Evolutionary conservation across 2,329 filamentous ascomycete genomes (phyloP).

Genomic region (Epichloe brachyelytri): DNA sequence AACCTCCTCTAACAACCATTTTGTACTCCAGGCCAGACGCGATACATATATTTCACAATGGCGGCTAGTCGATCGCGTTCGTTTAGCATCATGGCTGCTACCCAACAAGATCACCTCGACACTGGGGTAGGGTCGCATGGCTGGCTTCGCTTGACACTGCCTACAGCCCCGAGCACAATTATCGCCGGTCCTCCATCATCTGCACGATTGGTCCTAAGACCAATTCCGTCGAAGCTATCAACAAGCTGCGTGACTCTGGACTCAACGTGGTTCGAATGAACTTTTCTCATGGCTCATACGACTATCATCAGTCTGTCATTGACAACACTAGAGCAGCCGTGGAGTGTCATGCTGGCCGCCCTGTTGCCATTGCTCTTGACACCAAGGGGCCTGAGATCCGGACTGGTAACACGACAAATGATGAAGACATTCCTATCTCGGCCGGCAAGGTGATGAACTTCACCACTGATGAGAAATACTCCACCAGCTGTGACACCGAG

Average conservation of each 20-base stretch:
- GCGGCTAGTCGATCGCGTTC: conserved; percentile 20
- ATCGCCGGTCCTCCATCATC: conserved; percentile 95
- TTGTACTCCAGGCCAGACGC: conserved; percentile 1
- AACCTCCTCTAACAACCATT: not conserved
- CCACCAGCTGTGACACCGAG: conserved; percentile 67
- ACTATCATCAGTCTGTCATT: conserved; percentile 97
- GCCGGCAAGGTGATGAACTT: conserved; percentile 83
- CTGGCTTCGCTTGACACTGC: conserved; percentile 71
- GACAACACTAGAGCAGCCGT: conserved; percentile 88
- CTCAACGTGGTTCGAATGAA: conserved; percentile 99
- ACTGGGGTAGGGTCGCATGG: conserved; percentile 59
- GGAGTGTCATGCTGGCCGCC: conserved; percentile 62
- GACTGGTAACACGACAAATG: conserved; percentile 59
- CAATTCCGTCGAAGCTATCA: conserved; percentile 95
- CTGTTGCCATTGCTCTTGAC: conserved; percentile 86
- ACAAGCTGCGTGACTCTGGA: conserved; percentile 77
- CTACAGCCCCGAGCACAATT: conserved; percentile 74
- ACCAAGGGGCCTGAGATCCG: conserved; percentile 53
- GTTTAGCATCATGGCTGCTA: conserved; percentile 39
- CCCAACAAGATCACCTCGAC: conserved; percentile 75
- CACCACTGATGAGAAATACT: conserved; percentile 91
- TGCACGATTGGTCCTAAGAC: conserved; percentile 99
- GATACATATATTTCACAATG: conserved; percentile 16
- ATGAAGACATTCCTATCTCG: conserved; percentile 78
- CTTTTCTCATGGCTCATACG: conserved; percentile 72